Evolutionary conservation across 495 filamentous ascomycete species (phyloP), one percentile per base, ranked within the genome.

Genomic region (Trypethelium eluteriae): DNA sequence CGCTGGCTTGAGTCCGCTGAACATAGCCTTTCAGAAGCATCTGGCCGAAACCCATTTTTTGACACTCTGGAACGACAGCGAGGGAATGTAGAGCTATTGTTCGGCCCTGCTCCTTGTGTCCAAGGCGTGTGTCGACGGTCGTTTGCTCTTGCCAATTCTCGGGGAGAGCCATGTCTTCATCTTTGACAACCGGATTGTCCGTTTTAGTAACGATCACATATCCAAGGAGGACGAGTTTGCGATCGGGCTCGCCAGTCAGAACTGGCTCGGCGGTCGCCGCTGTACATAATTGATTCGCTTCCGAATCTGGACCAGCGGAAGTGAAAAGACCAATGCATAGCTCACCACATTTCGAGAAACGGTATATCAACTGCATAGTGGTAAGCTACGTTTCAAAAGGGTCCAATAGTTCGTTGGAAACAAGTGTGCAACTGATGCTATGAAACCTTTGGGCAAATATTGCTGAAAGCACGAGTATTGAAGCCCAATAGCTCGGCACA

Each of bases 31-130:
- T 86, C 74, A 96, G 77, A 61, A 96, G 77, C 34, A 86, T 86
- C 70, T 83, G 85, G n/a, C 89, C 93, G 6, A 96, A 76, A 10
- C 88, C 87, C 64, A 85, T 84, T 44, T 85, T 79, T 67, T 96
- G 93, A 50, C 91, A 86, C 67, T 85, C 81, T 0, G 89, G 90
- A 41, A 88, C 79, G 34, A 96, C 88, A 16, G 89, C 89, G 0
- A 97, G 79, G 0, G 90, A 93, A 73, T 96, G 93, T 44, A 96
- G 74, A 25, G 84, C 89, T 64, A 98, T 79, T 2, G 91, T 94
- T 44, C 84, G 71, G 39, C 92, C 92, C 2, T 74, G 73, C 66
- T 92, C 88, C 63, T 89, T 83, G 73, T 96, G 90, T 47, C 86
- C 86, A 38, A 81, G 69, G 3, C 70, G 71, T 6, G 75, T 75